Evolutionary conservation across 1,139 yeast species (phyloP).

Genomic region (Petasospora rhodanensis): DNA sequence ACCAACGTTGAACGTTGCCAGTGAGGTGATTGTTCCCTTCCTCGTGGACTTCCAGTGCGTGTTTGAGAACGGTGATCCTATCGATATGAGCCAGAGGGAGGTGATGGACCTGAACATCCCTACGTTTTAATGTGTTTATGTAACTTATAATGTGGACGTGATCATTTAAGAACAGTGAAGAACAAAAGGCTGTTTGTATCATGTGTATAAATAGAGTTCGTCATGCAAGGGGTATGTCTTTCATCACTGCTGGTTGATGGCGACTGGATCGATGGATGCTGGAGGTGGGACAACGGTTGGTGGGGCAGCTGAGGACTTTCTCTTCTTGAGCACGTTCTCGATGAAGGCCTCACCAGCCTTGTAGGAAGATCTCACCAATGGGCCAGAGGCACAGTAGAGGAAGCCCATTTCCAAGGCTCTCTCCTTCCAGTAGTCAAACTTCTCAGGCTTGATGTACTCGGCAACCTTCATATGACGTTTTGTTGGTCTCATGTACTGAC

Average conservation of each 20-base stretch:
- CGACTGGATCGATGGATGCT: too few species aligned
- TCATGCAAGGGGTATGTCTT: too few species aligned
- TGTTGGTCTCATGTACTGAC: slow-evolving; percentile 99
- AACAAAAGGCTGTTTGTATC: background rate
- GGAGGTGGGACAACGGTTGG: too few species aligned
- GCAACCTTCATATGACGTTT: slow-evolving; percentile 98
- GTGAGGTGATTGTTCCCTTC: slow-evolving; percentile 57
- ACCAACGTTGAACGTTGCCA: slow-evolving; percentile 73
- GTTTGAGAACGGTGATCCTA: slow-evolving; percentile 50
- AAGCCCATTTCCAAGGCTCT: slow-evolving; percentile 83
- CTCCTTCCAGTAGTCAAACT: slow-evolving; percentile 90
- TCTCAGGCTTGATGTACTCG: slow-evolving; percentile 91
- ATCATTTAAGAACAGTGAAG: too few species aligned
- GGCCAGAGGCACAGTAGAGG: slow-evolving; percentile 95
- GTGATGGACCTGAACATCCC: slow-evolving; percentile 34
- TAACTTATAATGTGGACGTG: too few species aligned
- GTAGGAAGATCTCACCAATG: slow-evolving; percentile 91
- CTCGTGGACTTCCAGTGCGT: slow-evolving; percentile 62
- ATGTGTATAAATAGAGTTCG: too few species aligned
- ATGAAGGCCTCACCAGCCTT: slow-evolving; percentile 98
- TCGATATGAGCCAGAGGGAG: slow-evolving; percentile 28
- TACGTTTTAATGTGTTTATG: slow-evolving; percentile 23
- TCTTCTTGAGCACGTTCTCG: slow-evolving; percentile 84
- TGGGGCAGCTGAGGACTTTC: slow-evolving; percentile 33
- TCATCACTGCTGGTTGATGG: too few species aligned